Base-by-base conservation (phyloP, 2,329 filamentous ascomycete genomes). In the Lasiodiplodia gonubiensis region DNA sequence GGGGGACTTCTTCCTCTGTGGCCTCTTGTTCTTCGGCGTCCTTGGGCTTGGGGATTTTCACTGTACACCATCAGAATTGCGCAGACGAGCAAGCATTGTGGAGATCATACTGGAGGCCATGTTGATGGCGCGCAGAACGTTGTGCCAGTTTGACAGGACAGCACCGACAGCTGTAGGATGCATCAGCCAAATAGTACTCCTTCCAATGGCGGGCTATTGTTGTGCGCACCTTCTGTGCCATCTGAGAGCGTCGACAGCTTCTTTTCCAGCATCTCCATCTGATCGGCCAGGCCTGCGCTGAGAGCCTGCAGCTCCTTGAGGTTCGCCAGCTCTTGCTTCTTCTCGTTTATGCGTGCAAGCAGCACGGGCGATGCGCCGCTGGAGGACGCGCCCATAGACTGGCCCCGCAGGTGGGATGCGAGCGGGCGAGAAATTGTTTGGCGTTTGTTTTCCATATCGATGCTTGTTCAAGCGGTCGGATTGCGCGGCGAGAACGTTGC, bases 71-170 rank as follows among this genome's bases (percentile, higher is more conserved):
- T 68, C 8, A 68, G 46, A 35, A 35, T 74, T 68, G n/a, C 25
- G 52, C 39, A 18, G 53, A 66, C 39, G 23, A 25, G 30, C 5
- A 18, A 14, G 18, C 52, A 37, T 42, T 48, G 48, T 12, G 66
- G 21, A 39, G 67, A 25, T 33, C 88, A 75, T 84, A 94, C 92
- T 86, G 69, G 91, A 94, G 69, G 92, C 92, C 91, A 95, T 94
- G 75, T 91, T 91, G 74, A 96, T 94, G 51, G 92, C 92, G 71
- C 90, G 86, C 69, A 96, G 84, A 70, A 96, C 92, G 73, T 92
- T 94, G 78, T 94, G 90, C 92, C 92, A 96, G 77, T 95, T 96
- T 64, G 90, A 87, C 76, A 96, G 83, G 25, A 96, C 92, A n/a
- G 90, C 86, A 48, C 92, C 92, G 74, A 96, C 92, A 69, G 91